Base-by-base conservation (phyloP, 2,329 filamentous ascomycete species). In the Atkinsonella texensis region DNA sequence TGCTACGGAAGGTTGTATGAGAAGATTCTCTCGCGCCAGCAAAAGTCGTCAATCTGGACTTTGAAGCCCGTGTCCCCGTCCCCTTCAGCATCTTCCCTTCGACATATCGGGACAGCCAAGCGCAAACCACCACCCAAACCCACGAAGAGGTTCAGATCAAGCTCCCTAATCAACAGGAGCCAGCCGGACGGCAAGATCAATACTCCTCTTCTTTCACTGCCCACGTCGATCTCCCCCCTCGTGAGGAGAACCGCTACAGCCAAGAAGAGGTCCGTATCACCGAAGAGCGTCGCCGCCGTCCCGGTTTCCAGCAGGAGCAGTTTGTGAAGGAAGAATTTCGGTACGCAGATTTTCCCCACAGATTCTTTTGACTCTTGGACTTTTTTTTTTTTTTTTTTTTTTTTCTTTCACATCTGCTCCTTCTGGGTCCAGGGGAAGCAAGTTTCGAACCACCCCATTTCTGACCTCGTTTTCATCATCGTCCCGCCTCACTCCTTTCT, bases 71-170 rank as follows among this genome's bases (percentile, higher is more conserved):
- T 76, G 87, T 96, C 76, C 89, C 91, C 80, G 93, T 97, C 76
- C 91, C 91, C 77, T 95, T 96, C 84, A 96, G 89, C 87, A 87
- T 96, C 86, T 96, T 97, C 84, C 91, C 91, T 79, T 95, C 89
- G 74, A 88, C 89, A 75, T 97, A 96, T 82, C 83, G 86, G 71
- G 77, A 77, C 70, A 70, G 68, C 65, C 70, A 69, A 58, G 62
- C 63, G 56, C 64, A 70, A 59, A 77, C 74, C 67, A 73, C 64
- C 58, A 74, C 65, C 70, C 67, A 74, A 79, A 83, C 83, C 68
- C 83, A 89, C 83, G 84, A 91, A 83, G 88, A 95, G 83, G 82
- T 87, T 77, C 84, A 91, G 75, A 82, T 89, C 77, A 84, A 84
- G 68, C 79, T 88, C 62, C 75, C 75, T 58, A 61, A 63, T 62